Evolutionary conservation across 768 basidiomycete genomes (phyloP).

Genomic region (Boletus pseudopeckii): DNA sequence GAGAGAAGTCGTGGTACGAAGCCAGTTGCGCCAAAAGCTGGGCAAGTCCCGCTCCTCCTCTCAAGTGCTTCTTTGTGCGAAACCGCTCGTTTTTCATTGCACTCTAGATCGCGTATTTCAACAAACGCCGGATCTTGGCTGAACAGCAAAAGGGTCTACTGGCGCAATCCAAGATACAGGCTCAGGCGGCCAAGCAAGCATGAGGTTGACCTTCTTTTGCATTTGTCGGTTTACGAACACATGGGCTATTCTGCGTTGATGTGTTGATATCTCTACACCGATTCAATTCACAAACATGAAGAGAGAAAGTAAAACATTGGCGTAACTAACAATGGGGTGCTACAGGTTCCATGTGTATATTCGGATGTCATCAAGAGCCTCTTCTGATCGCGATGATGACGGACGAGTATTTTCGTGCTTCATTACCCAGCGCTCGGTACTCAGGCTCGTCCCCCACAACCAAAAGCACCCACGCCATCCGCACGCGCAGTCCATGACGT

Average conservation of each 20-base stretch:
- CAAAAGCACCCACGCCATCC: not conserved
- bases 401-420: not conserved
- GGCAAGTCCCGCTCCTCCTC: constrained; percentile 48
- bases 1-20: constrained; percentile 60
- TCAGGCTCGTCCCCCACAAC: not conserved
- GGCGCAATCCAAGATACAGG: constrained; percentile 41
- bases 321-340: not conserved
- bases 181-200: constrained; percentile 28
- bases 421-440: not conserved
- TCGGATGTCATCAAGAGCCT: not conserved
- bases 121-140: constrained; percentile 80
- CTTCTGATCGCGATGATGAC: constrained; percentile 5
- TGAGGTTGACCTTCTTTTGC: not conserved
- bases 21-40: constrained; percentile 83
- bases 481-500: not conserved
- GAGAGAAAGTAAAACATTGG: not conserved
- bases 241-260: not conserved
- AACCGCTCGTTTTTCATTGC: not conserved
- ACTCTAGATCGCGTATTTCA: constrained; percentile 87
- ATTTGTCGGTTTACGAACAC: not conserved
- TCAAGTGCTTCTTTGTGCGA: not conserved
- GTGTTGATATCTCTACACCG: not conserved
- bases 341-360: not conserved
- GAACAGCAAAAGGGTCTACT: constrained; percentile 75
- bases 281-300: not conserved